Conservation (phyloP, 805 yeast species). For the Jamesozyma spencerorum region DNA sequence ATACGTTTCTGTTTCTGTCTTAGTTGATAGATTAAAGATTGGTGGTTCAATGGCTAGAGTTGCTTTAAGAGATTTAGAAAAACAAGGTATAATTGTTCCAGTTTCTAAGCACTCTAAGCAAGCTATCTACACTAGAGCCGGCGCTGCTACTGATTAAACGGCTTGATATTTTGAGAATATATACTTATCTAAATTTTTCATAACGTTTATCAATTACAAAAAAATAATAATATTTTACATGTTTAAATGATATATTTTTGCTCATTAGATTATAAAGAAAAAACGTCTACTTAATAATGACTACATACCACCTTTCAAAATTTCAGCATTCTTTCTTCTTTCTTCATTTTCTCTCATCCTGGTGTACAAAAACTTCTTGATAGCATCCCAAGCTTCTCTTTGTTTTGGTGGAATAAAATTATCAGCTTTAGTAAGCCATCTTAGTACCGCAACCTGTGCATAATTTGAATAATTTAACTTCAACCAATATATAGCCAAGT, state of each 20-base stretch:
- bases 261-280: no score
- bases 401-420: slow-evolving; percentile 29
- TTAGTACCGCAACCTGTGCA: slow-evolving; percentile 30
- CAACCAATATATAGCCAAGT: slow-evolving; percentile 58
- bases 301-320: no score
- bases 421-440: slow-evolving; percentile 25
- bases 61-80: slow-evolving; percentile 92
- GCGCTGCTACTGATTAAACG: slow-evolving; percentile 32
- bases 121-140: slow-evolving; percentile 86
- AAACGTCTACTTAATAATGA: no score
- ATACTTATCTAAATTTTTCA: slow-evolving; percentile 2
- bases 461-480: slow-evolving; percentile 47
- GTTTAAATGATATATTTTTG: no score
- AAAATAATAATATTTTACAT: no score
- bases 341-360: slow-evolving; percentile 32
- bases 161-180: slow-evolving; percentile 35
- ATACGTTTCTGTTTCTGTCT: slow-evolving; percentile 94
- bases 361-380: slow-evolving; percentile 34
- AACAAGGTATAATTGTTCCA: slow-evolving; percentile 89
- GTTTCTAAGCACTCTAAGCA: slow-evolving; percentile 94
- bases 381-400: slow-evolving; percentile 32
- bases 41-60: slow-evolving; percentile 99
- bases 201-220: slow-evolving; percentile 5
- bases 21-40: slow-evolving; percentile 97
- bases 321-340: slow-evolving; percentile 3